Evolutionary conservation across 495 filamentous ascomycete genomes (phyloP).

Genomic region (Sporormia fimetaria): DNA sequence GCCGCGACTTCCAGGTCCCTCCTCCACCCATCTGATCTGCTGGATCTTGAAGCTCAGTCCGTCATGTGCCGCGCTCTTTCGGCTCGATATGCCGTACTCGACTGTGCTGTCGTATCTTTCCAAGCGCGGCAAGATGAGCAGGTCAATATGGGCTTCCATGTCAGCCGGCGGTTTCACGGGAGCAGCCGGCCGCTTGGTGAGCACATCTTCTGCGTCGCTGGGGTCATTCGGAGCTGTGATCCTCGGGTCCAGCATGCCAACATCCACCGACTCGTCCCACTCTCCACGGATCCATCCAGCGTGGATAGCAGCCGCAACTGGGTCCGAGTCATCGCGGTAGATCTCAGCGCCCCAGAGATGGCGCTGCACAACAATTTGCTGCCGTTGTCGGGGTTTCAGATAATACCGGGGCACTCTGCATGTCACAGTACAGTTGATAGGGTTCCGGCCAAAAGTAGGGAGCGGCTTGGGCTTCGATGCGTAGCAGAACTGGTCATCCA

Average conservation of each 20-base stretch:
- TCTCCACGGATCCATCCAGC: slow-evolving; percentile 83
- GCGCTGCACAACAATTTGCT: slow-evolving; percentile 67
- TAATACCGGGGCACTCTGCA: slow-evolving; percentile 74
- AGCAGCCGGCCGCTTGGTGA: slow-evolving; percentile 37
- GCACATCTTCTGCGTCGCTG: slow-evolving; percentile 30
- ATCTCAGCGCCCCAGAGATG: slow-evolving; percentile 86
- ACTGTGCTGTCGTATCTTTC: slow-evolving; percentile 63
- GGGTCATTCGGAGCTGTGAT: slow-evolving; percentile 33
- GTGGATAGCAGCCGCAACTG: slow-evolving; percentile 87
- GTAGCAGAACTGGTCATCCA: slow-evolving; percentile 51
- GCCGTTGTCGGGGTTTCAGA: slow-evolving; percentile 52
- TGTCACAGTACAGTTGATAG: slow-evolving; percentile 76
- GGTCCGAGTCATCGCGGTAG: slow-evolving; percentile 93
- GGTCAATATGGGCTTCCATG: slow-evolving; percentile 70
- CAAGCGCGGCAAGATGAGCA: slow-evolving; percentile 70
- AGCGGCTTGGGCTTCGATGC: slow-evolving; percentile 61
- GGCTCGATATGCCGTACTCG: slow-evolving; percentile 66
- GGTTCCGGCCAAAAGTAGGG: slow-evolving; percentile 66
- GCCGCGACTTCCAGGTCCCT: slow-evolving; percentile 46
- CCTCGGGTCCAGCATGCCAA: slow-evolving; percentile 55
- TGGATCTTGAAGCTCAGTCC: slow-evolving; percentile 81
- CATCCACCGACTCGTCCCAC: slow-evolving; percentile 65
- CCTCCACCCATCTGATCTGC: slow-evolving; percentile 71
- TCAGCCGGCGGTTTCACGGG: slow-evolving; percentile 45
- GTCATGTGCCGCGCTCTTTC: slow-evolving; percentile 67